A percentile compares a stretch with the other conserved stretches of the same genome.
Conservation (phyloP, 345 rosid species). For the Clarkia xantiana region DNA sequence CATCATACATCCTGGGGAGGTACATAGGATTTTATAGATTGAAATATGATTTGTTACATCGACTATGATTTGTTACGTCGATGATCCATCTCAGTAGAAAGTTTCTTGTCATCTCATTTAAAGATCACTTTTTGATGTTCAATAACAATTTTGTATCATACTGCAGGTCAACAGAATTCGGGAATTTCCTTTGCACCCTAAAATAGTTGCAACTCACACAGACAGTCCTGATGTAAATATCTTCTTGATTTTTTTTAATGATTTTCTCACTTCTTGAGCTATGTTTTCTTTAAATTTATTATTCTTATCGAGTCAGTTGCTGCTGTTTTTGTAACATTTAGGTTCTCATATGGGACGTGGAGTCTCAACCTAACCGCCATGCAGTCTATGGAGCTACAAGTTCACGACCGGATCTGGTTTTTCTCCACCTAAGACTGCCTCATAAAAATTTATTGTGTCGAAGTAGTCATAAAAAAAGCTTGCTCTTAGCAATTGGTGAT, state of each 20-base stretch:
- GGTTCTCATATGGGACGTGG: constrained; percentile 99
- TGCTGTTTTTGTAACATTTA: constrained; percentile 13
- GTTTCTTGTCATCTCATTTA: too few species aligned
- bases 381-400: constrained; percentile 87
- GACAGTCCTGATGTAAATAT: constrained; percentile 87
- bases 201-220: constrained; percentile 95
- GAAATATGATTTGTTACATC: too few species aligned
- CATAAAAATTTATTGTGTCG: background rate
- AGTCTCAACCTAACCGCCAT: constrained; percentile 97
- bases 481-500: too few species aligned
- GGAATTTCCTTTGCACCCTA: constrained; percentile 87
- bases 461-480: too few species aligned
- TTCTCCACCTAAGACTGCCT: background rate
- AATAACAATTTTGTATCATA: background rate
- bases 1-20: constrained; percentile 99
- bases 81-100: too few species aligned
- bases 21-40: constrained; percentile 5
- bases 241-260: background rate
- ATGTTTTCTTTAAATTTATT: too few species aligned
- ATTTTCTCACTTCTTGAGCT: too few species aligned
- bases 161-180: constrained; percentile 95
- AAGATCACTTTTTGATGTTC: background rate
- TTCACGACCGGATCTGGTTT: constrained; percentile 96
- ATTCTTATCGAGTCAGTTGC: too few species aligned
- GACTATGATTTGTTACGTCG: too few species aligned